These are phyloP conservation scores for Aphanocladium album DNA, from an alignment of 2,329 filamentous ascomycete genomes.

Conservation along the genomic window DNA sequence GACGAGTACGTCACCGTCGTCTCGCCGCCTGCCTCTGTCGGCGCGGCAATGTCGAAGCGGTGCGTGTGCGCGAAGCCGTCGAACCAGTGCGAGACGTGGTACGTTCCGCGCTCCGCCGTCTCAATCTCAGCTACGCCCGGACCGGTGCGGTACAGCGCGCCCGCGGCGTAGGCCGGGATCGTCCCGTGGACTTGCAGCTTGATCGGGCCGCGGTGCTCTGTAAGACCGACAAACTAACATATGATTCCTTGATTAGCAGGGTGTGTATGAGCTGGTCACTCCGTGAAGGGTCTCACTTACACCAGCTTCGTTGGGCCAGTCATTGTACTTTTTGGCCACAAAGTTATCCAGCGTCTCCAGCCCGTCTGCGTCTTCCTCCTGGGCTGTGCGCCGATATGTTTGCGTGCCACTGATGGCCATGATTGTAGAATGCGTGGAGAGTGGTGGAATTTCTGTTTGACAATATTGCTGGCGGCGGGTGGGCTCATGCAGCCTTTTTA, in stretches of 20 bases:
- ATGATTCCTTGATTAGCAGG: neutral
- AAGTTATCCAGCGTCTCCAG: slow-evolving; percentile 19
- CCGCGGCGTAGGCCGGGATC: slow-evolving; percentile 62
- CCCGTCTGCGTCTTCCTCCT: slow-evolving; percentile 2
- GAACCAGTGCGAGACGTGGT: slow-evolving; percentile 65
- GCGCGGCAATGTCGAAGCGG: slow-evolving; percentile 56
- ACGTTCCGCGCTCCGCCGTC: slow-evolving; percentile 46
- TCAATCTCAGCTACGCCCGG: slow-evolving; percentile 57
- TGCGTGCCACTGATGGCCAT: slow-evolving; percentile 21
- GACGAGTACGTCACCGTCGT: slow-evolving; percentile 50
- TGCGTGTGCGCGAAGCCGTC: slow-evolving; percentile 63
- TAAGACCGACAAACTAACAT: slow-evolving; percentile 54
- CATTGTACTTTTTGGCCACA: slow-evolving; percentile 25
- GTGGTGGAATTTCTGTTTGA: neutral
- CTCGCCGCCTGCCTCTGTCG: neutral
- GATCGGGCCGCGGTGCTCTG: slow-evolving; percentile 56
- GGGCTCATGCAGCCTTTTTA: neutral
- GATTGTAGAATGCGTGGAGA: neutral
- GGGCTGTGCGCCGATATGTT: slow-evolving; percentile 15
- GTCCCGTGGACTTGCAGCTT: slow-evolving; percentile 54
- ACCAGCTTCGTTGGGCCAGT: slow-evolving; percentile 45
- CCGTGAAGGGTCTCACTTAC: slow-evolving; percentile 24
- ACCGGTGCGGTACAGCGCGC: slow-evolving; percentile 64
- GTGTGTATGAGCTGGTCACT: neutral
- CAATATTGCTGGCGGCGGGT: neutral